Percentiles rank a stretch among this genome's conserved stretches.
Conservation (phyloP, 1,284 basidiomycete genomes). For the Boletus semigastroideus region DNA sequence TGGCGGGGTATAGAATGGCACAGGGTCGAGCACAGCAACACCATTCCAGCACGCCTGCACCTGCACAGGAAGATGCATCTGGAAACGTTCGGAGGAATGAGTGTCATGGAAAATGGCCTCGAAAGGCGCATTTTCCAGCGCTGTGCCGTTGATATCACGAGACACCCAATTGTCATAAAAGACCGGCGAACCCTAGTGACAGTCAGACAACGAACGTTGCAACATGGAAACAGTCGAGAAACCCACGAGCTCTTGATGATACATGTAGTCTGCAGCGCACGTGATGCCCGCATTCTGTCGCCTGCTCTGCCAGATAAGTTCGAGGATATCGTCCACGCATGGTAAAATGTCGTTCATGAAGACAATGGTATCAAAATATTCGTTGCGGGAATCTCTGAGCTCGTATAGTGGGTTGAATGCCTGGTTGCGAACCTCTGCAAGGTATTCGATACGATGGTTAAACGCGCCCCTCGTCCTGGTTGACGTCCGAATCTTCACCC, state of each 20-base stretch:
- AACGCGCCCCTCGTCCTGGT: conserved; percentile 92
- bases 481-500: conserved; percentile 87
- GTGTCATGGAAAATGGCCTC: conserved; percentile 88
- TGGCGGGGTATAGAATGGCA: conserved; percentile 86
- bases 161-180: conserved; percentile 99
- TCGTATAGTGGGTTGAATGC: conserved; percentile 93
- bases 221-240: neutral
- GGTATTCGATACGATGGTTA: conserved; percentile 97
- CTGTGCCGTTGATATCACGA: conserved; percentile 94
- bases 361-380: conserved; percentile 91
- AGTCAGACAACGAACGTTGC: neutral
- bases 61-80: conserved; percentile 87
- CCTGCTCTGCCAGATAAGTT: conserved; percentile 92
- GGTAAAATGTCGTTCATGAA: conserved; percentile 99
- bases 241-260: conserved; percentile 86
- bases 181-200: conserved; percentile 60
- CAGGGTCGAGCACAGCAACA: conserved; percentile 89
- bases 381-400: conserved; percentile 83
- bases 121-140: conserved; percentile 94
- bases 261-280: conserved; percentile 97
- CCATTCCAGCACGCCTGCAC: conserved; percentile 98
- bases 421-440: conserved; percentile 94
- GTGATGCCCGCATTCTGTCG: conserved; percentile 94
- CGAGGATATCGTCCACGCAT: conserved; percentile 92
- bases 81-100: conserved; percentile 76